Base-by-base conservation (phyloP, 768 basidiomycete species). In the Auricularia heimuer region DNA sequence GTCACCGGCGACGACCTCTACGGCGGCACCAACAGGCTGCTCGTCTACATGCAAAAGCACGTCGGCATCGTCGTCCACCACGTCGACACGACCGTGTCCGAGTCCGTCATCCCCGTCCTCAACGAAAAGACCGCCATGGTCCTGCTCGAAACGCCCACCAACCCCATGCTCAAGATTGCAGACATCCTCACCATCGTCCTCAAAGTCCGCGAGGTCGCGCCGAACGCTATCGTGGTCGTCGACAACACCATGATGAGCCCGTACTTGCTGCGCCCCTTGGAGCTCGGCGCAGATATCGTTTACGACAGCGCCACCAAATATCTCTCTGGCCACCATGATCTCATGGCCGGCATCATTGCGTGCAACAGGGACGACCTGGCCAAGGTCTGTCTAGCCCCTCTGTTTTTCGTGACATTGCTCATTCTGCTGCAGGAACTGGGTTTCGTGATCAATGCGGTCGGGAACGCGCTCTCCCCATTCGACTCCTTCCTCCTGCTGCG, bases 171-270 rank as follows among this genome's bases (percentile, higher is more conserved):
- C 69, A 98, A 98, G 77, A 90, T 98, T 64, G 90, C 85, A 21
- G 96, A 98, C 75, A 81, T 99, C 62, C 89, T 88, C 4, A 80
- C 79, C 34, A 96, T 99, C 70, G 85, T 88, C 69, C 81, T 84
- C 64, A 82, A 92, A 69, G 91, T 96, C 69, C 94, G 95, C 72
- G 85, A 88, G 70, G 82, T 82, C 61, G 88, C 88, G 18, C 87
- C 88, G 7, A 83, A 90, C 71, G 94, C 93, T 1, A 70, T 94
- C 69, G 78, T 95, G 63, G 90, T 95, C 44, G 93, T 94, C 24
- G 97, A 98, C 75, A 98, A 99, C 73, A 98, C 97, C 66, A 98
- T 98, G 97, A 98, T 98, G 96, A 97, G 94, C 72, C 96, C 97
- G 16, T 98, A 98, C 76, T 81, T 98, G 7, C 94, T 96, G 73